Base-by-base conservation (phyloP, 495 filamentous ascomycete species). In the Wilcoxina mikolae region DNA sequence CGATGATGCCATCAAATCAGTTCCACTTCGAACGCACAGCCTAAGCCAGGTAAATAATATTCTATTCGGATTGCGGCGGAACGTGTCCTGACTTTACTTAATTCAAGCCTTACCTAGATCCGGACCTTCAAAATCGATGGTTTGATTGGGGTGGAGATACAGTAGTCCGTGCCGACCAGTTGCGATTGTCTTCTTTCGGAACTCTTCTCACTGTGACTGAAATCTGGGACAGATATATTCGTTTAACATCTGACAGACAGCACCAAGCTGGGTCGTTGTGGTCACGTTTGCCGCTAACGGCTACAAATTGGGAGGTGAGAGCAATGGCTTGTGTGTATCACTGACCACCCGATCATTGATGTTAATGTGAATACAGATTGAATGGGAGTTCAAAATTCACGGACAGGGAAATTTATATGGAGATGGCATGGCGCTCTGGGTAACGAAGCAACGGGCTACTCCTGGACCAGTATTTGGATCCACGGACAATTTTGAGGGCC, bases 111-210 rank as follows among this genome's bases (percentile, higher is more conserved):
- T 99, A 95, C 70, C 77, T 99, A 46, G 91, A 96, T 71, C 87
- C 87, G 55, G 93, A 99, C 69, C 89, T 96, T 81, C 86, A 94
- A 76, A 94, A 85, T 73, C 84, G 93, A 71, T 99, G 91, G 87
- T 99, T 85, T 69, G 93, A 99, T 73, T 99, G 94, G 78, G 93
- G 93, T 65, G 91, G 89, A 63, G 86, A 95, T 68, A 93, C 91
- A 3, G 79, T 99, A 59, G 75, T 96, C 65, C 82, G 93, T 45
- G 84, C 88, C 58, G 93, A 99, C 69, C 79, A 87, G 83, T 95
- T 80, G 57, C 73, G 65, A 56, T 25, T 56, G 39, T 18, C 35
- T 18, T 35, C 43, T 9, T n/a, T n/a, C n/a, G n/a, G n/a, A n/a
- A n/a, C 20, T 38, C 12, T 24, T 20, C 9, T 12, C 23, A 25